Base-by-base conservation (phyloP, 2,329 filamentous ascomycete species). In the Chaetomiaceae sp. region DNA sequence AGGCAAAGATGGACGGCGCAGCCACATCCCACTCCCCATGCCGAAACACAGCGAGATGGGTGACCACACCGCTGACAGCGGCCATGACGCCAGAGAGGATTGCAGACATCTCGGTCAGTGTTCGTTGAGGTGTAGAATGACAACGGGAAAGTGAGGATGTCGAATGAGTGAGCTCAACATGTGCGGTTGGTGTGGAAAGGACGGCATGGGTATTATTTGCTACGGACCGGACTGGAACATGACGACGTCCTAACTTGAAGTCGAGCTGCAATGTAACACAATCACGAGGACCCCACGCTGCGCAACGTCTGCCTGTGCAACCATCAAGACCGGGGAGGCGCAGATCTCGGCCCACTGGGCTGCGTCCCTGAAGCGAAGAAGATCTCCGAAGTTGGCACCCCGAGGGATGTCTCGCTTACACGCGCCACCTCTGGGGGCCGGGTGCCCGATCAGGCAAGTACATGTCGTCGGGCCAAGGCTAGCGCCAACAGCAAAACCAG, bases 21-120 rank as follows among this genome's bases (percentile, higher is more conserved):
- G 50, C 30, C n/a, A 52, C 45, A 25, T 57, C 55, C 55, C 55
- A 57, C 31, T 57, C 55, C 12, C 55, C 55, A 3, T 20, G 23
- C 13, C 55, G 52, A 33, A 57, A 57, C 10, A 55, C 34, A 10
- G 38, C 14, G 25, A 55, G 17, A n/a, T 57, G 55, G 16, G 46
- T 38, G 2, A 40, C 14, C 16, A 51, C 49, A 13, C 55, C 55
- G 37, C 47, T 55, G 31, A 30, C 40, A 2, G 19, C 38, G 35
- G 51, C 37, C 38, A 51, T 20, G n/a, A 54, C 19, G n/a, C 16
- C 9, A n/a, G n/a, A 5, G 20, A 34, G 5, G 20, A 27, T 14
- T 17, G 17, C 13, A 9, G 27, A 20, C 9, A 17, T 23, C 44
- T 41, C 33, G 21, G 17, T 33, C 1, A 21, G 5, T 33, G 14